Base-by-base conservation (phyloP, 2,329 filamentous ascomycete species). In the Exophiala alcalophila region DNA sequence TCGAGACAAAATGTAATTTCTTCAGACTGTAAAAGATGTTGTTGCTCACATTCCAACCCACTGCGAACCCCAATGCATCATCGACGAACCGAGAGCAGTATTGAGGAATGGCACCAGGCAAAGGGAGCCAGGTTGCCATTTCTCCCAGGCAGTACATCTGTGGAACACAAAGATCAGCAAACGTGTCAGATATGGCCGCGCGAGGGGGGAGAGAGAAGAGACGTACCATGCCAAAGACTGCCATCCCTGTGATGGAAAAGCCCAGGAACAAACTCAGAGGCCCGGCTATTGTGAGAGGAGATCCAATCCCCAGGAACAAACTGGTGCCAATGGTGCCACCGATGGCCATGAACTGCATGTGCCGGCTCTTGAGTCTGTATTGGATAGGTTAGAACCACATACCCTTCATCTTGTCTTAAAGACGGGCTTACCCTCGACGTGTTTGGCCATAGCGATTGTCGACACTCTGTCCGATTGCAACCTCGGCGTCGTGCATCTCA, bases 21-120 rank as follows among this genome's bases (percentile, higher is more conserved):
- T n/a, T n/a, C n/a, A n/a, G n/a, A n/a, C n/a, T n/a, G n/a, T n/a
- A n/a, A n/a, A n/a, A n/a, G n/a, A n/a, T n/a, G n/a, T n/a, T n/a
- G n/a, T n/a, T n/a, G n/a, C n/a, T n/a, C n/a, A n/a, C n/a, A n/a
- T 70, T 70, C 66, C 67, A 73, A 4, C 70, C 70, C 4, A 69
- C 59, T 10, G 70, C 69, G 53, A 70, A 70, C 3, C 67, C 66
- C 29, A 72, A 55, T 0, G 69, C 69, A 7, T 69, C 69, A 50
- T 77, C 73, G 7, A 67, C 67, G 27, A 55, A 59, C 4, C 53
- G 49, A 19, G 49, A 27, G 29, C 59, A 74, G 62, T 63, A 74
- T 57, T 63, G 70, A 55, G 55, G 71, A 58, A 69, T 73, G 47
- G 59, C 70, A 40, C 72, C 71, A 6, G 67, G 70, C 9, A 75